Conservation (phyloP, 2,329 filamentous ascomycete genomes). For the Clonostachys chloroleuca region DNA sequence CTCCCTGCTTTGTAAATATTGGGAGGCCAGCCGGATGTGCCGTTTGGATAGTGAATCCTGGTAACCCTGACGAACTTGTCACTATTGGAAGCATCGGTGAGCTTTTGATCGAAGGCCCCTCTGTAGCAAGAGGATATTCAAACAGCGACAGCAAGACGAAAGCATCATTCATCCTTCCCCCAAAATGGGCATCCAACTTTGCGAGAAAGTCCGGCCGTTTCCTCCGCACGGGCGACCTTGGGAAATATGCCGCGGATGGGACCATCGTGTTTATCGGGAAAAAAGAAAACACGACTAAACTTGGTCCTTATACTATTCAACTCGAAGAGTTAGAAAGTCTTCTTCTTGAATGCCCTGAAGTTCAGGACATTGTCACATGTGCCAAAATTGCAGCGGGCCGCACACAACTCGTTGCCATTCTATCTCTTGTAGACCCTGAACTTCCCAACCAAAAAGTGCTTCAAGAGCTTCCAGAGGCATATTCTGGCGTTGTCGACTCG, state of each 20-base stretch:
- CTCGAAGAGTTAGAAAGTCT: constrained; percentile 12
- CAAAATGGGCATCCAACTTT: no score
- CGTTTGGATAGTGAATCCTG: constrained; percentile 6
- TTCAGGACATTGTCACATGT: neutral
- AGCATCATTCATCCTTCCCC: constrained; percentile 1
- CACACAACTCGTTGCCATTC: neutral
- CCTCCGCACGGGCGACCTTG: constrained; percentile 43
- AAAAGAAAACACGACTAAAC: constrained; percentile 48
- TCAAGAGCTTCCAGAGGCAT: neutral
- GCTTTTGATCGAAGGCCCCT: neutral
- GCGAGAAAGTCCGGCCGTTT: constrained; percentile 4
- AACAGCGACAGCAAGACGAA: neutral
- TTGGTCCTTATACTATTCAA: constrained; percentile 47
- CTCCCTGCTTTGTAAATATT: neutral
- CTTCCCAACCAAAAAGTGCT: neutral
- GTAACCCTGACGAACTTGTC: neutral
- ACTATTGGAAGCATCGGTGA: constrained; percentile 1
- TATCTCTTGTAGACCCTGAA: neutral
- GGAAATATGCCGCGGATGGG: constrained; percentile 26
- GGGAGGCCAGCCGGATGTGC: neutral
- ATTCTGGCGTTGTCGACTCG: no score
- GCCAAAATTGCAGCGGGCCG: neutral
- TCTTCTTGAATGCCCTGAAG: neutral
- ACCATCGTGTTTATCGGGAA: constrained; percentile 33
- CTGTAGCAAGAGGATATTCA: neutral